phyloP scores from a whole-genome alignment of 2,329 filamentous ascomycete species.

The Raffaelea albimanens region DNA sequence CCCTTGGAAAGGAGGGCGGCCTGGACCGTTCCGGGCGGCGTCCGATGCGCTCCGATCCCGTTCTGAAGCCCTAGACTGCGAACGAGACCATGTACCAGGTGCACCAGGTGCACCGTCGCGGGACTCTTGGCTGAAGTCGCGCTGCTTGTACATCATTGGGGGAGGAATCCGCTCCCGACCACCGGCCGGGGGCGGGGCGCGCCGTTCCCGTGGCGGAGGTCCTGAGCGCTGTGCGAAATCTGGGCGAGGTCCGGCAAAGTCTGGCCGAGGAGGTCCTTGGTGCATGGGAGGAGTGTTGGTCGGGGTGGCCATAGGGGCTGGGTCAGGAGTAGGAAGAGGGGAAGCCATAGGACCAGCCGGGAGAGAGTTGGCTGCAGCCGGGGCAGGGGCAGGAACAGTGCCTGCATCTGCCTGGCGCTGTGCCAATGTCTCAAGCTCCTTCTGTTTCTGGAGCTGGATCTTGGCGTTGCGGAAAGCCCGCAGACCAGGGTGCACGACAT shows the following conservation, averaged over 20 bases:
- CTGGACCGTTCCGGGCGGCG: conserved; percentile 33
- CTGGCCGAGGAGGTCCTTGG: too few species aligned
- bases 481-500: conserved; percentile 37
- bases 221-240: neutral
- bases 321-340: too few species aligned
- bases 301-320: neutral
- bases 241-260: too few species aligned
- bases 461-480: conserved; percentile 49
- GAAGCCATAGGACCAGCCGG: neutral
- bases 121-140: conserved; percentile 33
- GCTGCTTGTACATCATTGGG: conserved; percentile 34
- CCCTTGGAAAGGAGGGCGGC: neutral
- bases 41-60: conserved; percentile 48
- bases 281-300: neutral
- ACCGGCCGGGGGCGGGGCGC: conserved; percentile 18
- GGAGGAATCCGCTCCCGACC: conserved; percentile 32
- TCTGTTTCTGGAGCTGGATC: conserved; percentile 45
- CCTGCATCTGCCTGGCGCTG: conserved; percentile 24
- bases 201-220: neutral
- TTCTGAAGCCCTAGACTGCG: conserved; percentile 23
- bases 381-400: too few species aligned
- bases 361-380: neutral
- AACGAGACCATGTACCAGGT: conserved; percentile 17
- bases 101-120: conserved; percentile 14
- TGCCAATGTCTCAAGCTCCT: conserved; percentile 39